phyloP scores from a whole-genome alignment of 768 basidiomycete genomes.

The Exsudoporus frostii region DNA sequence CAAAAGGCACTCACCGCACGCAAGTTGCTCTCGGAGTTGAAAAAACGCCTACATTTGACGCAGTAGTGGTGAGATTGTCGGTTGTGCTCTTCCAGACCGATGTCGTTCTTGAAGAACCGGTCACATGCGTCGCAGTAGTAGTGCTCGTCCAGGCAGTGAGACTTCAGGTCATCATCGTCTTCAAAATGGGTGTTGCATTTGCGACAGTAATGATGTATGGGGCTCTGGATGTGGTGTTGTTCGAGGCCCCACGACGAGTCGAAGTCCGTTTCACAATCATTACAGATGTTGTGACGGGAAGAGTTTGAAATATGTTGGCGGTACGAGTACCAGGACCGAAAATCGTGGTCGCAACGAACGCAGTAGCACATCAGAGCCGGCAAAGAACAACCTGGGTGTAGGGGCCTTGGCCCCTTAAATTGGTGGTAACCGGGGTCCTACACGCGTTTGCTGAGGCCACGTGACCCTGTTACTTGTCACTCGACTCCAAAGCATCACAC shows the following conservation, averaged over 20 bases:
- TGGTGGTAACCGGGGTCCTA: slow-evolving; percentile 24
- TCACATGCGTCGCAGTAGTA: slow-evolving; percentile 42
- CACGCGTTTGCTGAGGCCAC: slow-evolving; percentile 26
- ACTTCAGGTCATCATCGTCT: slow-evolving; percentile 29
- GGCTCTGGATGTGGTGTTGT: slow-evolving; percentile 53
- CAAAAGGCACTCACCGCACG: slow-evolving; percentile 5
- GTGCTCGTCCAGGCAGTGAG: slow-evolving; percentile 43
- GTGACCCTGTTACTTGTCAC: slow-evolving; percentile 15
- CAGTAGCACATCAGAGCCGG: slow-evolving; percentile 33
- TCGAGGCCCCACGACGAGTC: slow-evolving; percentile 33
- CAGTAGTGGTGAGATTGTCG: slow-evolving; percentile 47
- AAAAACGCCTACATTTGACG: slow-evolving; percentile 39
- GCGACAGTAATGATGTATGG: slow-evolving; percentile 50
- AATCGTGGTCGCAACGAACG: slow-evolving; percentile 39
- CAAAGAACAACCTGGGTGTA: too few relatives aligned
- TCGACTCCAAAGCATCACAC: background rate
- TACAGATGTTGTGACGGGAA: slow-evolving; percentile 42
- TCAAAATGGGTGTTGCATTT: slow-evolving; percentile 45
- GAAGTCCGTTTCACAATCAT: slow-evolving; percentile 48
- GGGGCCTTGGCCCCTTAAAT: too few relatives aligned
- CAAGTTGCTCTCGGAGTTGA: slow-evolving; percentile 30
- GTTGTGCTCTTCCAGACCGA: slow-evolving; percentile 47
- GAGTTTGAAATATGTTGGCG: slow-evolving; percentile 37
- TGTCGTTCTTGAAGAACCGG: slow-evolving; percentile 38
- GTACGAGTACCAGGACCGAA: slow-evolving; percentile 28